phyloP scores from a whole-genome alignment of 2,329 filamentous ascomycete species.

The Claviceps sp. region DNA sequence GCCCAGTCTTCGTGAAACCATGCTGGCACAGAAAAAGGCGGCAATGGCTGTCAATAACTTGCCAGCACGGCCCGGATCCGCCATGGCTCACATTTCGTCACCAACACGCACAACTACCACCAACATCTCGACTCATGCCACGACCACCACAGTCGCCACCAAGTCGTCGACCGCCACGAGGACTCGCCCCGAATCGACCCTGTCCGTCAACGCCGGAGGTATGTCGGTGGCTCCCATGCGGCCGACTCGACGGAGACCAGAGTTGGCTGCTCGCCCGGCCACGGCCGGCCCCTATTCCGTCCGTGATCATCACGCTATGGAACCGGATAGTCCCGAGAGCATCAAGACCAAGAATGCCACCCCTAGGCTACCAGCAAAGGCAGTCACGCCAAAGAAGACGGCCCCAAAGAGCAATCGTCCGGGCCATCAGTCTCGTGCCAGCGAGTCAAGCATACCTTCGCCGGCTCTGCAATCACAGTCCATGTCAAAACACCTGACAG shows the following conservation, averaged over 20 bases:
- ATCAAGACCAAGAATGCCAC: slow-evolving; percentile 32
- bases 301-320: slow-evolving; percentile 30
- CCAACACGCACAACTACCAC: slow-evolving; percentile 29
- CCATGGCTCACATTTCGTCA: slow-evolving; percentile 46
- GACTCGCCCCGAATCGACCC: slow-evolving; percentile 29
- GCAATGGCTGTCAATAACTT: slow-evolving; percentile 34
- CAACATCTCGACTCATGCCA: slow-evolving; percentile 18
- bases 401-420: slow-evolving; percentile 28
- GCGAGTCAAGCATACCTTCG: slow-evolving; percentile 36
- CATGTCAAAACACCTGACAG: slow-evolving; percentile 20
- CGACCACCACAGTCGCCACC: slow-evolving; percentile 10
- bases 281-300: slow-evolving; percentile 55
- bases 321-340: slow-evolving; percentile 31
- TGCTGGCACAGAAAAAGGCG: slow-evolving; percentile 68
- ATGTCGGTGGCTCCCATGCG: slow-evolving; percentile 52
- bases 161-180: slow-evolving; percentile 22
- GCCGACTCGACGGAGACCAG: slow-evolving; percentile 43
- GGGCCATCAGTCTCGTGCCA: slow-evolving; percentile 34
- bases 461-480: slow-evolving; percentile 21
- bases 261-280: slow-evolving; percentile 44
- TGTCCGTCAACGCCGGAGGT: slow-evolving; percentile 37
- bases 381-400: slow-evolving; percentile 39
- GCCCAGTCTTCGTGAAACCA: slow-evolving; percentile 64
- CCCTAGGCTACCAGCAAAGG: slow-evolving; percentile 28
- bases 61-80: slow-evolving; percentile 46